These are phyloP conservation scores for Abrus precatorius DNA, from an alignment of 306 rosid genomes.

Conservation along the genomic window DNA sequence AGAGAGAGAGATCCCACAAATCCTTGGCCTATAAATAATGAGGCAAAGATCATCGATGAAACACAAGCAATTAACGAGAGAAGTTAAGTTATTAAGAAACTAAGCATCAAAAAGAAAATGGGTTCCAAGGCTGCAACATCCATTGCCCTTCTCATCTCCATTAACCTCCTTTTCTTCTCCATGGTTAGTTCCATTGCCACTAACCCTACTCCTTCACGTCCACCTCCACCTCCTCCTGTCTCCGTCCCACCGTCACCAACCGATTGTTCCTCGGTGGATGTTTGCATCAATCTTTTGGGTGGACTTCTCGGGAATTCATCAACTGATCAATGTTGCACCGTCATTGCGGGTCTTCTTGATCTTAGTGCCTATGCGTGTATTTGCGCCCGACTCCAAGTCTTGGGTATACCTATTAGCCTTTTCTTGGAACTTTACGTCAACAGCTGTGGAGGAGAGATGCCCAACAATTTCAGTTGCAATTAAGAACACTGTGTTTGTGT, in stretches of 20 bases:
- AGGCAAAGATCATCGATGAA: too few relatives aligned
- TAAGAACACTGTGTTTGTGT: too few relatives aligned
- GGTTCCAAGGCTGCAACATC: not conserved
- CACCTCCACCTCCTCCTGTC: too few relatives aligned
- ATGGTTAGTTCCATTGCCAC: not conserved
- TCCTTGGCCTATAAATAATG: too few relatives aligned
- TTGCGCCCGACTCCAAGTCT: too few relatives aligned
- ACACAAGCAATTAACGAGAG: too few relatives aligned
- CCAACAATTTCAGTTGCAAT: too few relatives aligned
- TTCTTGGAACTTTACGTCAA: not conserved
- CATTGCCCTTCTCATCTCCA: not conserved
- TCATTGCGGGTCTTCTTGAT: slow-evolving; percentile 53
- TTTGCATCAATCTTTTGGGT: not conserved
- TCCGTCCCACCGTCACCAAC: not conserved
- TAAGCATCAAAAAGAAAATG: not conserved
- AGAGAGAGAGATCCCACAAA: too few relatives aligned
- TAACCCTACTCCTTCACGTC: too few relatives aligned
- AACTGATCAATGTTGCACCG: slow-evolving; percentile 54
- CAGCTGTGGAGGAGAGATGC: too few relatives aligned
- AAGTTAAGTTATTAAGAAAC: too few relatives aligned
- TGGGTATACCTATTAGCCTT: too few relatives aligned
- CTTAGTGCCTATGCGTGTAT: slow-evolving; percentile 19
- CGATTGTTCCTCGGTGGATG: not conserved
- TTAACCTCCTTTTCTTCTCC: not conserved
- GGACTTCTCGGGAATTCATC: not conserved